Percentiles rank a stretch among this genome's conserved stretches.
These are phyloP conservation scores for Naganishia antarctica DNA, from an alignment of 768 basidiomycete genomes.

Conservation along the genomic window DNA sequence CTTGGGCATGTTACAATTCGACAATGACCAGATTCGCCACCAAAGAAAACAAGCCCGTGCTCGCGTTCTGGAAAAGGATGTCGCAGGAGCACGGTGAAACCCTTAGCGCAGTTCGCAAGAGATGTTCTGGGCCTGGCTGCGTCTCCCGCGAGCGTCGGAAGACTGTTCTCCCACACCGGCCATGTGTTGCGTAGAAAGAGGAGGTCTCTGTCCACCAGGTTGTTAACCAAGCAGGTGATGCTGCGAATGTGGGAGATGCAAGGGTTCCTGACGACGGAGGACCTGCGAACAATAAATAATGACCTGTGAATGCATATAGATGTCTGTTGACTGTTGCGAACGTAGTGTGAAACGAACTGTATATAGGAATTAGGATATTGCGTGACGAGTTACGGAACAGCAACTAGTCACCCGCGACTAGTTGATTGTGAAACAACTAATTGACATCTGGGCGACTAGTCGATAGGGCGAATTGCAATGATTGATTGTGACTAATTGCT, in stretches of 20 bases:
- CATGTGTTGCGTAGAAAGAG: background rate
- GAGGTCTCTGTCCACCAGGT: background rate
- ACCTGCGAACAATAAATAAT: too few species aligned
- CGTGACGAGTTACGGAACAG: too few species aligned
- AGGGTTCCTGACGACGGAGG: too few species aligned
- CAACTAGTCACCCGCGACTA: too few species aligned
- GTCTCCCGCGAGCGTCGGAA: background rate
- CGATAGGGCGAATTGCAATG: too few species aligned
- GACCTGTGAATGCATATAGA: too few species aligned
- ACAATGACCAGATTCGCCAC: background rate
- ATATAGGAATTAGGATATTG: too few species aligned
- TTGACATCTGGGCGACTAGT: too few species aligned
- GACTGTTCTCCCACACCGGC: background rate
- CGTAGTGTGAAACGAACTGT: too few species aligned
- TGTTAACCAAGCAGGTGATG: background rate
- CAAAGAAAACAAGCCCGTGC: background rate
- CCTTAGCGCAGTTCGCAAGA: background rate
- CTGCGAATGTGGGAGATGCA: background rate
- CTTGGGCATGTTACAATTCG: background rate
- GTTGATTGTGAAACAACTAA: too few species aligned
- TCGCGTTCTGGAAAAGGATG: background rate
- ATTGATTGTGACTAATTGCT: too few species aligned
- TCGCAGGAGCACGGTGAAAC: background rate
- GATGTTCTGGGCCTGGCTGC: background rate
- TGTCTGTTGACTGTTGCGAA: too few species aligned